Base-by-base conservation (phyloP, 345 rosid species). In the Ailanthus altissimus region DNA sequence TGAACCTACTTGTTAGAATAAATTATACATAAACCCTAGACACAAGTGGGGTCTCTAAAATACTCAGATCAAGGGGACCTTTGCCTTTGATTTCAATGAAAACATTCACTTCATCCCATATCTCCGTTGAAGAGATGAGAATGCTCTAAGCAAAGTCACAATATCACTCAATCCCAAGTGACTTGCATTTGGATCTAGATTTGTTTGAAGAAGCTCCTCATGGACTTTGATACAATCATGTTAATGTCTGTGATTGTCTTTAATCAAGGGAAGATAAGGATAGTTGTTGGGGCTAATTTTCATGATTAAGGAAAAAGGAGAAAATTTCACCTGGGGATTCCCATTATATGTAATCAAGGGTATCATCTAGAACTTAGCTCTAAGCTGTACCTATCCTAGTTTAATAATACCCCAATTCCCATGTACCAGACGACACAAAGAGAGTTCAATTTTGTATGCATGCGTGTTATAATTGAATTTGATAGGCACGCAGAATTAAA, bases 1-100 rank as follows among this genome's bases (percentile, higher is more conserved):
- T 88, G 76, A 85, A 87, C 89, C 87, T 83, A 85, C 85, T 85
- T 76, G 77, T 75, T 81, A 76, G 32, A 63, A 71, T 62, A 32
- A 8, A 62, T 62, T 36, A 62, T 77, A 73, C 75, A 72, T 74
- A 71, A 75, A 65, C 82, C 80, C 79, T 68, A 75, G 75, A 40
- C 75, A 40, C 75, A 76, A 79, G 78, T 80, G 81, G 82, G 69
- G 87, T 74, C 81, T 78, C 71, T 67, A 76, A 50, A 69, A 77
- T 76, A 71, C 66, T 75, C 60, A 40, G 46, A 77, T 65, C 75
- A 61, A 67, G 70, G 70, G 50, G 77, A 60, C 47, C 42, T 73
- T 50, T 77, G 21, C 77, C 71, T 76, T 76, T 78, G 79, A 83
- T 81, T 67, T 75, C 81, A 82, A 81, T 84, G 69, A 86, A 80